A percentile compares a stretch with the other conserved stretches of the same genome.
These are phyloP conservation scores for Cordyceps cateniannulata DNA, from an alignment of 2,329 filamentous ascomycete species.

Conservation along the genomic window DNA sequence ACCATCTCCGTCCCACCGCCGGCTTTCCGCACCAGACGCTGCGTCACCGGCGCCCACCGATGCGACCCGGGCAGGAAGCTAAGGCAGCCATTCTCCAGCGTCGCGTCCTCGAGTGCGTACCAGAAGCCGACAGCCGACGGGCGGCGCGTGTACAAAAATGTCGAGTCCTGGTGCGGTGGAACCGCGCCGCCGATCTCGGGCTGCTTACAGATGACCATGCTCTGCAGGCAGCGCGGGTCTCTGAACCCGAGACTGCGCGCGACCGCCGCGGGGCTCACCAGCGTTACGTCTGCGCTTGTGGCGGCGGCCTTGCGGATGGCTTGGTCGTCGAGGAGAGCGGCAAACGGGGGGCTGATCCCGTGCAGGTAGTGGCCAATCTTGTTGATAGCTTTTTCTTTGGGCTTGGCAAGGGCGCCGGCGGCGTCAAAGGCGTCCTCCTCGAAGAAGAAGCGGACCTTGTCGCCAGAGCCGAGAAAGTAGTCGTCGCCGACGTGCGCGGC, in stretches of 20 bases:
- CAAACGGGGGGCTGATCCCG: slow-evolving; percentile 60
- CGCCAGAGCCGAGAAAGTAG: slow-evolving; percentile 85
- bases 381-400: slow-evolving; percentile 82
- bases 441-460: slow-evolving; percentile 96
- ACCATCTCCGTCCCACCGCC: slow-evolving; percentile 61
- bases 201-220: slow-evolving; percentile 98
- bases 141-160: slow-evolving; percentile 84
- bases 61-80: slow-evolving; percentile 83
- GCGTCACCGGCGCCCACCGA: slow-evolving; percentile 60
- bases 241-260: slow-evolving; percentile 65
- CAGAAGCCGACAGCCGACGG: slow-evolving; percentile 92
- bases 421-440: slow-evolving; percentile 83
- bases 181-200: slow-evolving; percentile 92
- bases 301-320: slow-evolving; percentile 32
- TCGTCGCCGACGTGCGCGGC: slow-evolving; percentile 74
- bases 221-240: slow-evolving; percentile 77
- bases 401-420: slow-evolving; percentile 60
- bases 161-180: slow-evolving; percentile 84
- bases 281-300: no score
- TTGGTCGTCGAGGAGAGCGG: slow-evolving; percentile 42
- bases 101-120: slow-evolving; percentile 94
- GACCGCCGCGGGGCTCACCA: slow-evolving; percentile 48
- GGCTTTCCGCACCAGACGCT: slow-evolving; percentile 64
- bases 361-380: slow-evolving; percentile 80
- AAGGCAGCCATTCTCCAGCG: slow-evolving; percentile 77